Evolutionary conservation across 805 yeast species (phyloP).

Genomic region (Jamesozyma rosinii): DNA sequence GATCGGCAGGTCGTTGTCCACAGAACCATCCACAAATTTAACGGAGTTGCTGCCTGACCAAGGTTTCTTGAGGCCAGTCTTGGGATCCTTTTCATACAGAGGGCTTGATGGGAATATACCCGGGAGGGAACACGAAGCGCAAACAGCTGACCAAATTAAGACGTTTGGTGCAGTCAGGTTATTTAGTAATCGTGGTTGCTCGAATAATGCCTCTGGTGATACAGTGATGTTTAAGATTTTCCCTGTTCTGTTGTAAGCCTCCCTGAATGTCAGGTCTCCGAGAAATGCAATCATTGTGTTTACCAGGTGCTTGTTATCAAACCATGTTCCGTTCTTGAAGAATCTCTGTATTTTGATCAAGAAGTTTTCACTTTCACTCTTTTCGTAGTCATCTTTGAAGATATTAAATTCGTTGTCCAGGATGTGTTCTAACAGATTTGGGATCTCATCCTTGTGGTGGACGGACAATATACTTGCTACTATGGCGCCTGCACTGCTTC

Average conservation of each 20-base stretch:
- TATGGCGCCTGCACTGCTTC: conserved; percentile 91
- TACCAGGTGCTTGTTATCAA: conserved; percentile 62
- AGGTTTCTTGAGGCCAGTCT: conserved; percentile 60
- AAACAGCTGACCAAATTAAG: conserved; percentile 73
- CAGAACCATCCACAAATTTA: conserved; percentile 89
- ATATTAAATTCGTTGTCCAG: conserved; percentile 37
- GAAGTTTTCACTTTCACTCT: conserved; percentile 43
- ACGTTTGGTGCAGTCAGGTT: conserved; percentile 73
- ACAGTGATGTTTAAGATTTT: conserved; percentile 84
- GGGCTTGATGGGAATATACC: conserved; percentile 78
- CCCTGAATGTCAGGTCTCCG: conserved; percentile 86
- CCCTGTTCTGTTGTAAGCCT: conserved; percentile 88
- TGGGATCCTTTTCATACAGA: conserved; percentile 69
- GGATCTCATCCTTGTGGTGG: conserved; percentile 63
- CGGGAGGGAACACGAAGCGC: conserved; percentile 89
- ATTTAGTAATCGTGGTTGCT: conserved; percentile 75
- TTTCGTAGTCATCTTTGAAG: conserved; percentile 46
- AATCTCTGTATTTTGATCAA: conserved; percentile 45
- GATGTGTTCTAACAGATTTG: conserved; percentile 40
- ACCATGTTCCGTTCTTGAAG: conserved; percentile 79
- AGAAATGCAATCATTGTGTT: conserved; percentile 64
- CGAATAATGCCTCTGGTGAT: conserved; percentile 79
- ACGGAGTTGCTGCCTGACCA: conserved; percentile 67
- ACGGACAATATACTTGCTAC: conserved; percentile 82
- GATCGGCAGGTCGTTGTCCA: conserved; percentile 85